These are phyloP conservation scores for Cladosporium colombiae DNA, from an alignment of 2,329 filamentous ascomycete genomes.

Conservation along the genomic window DNA sequence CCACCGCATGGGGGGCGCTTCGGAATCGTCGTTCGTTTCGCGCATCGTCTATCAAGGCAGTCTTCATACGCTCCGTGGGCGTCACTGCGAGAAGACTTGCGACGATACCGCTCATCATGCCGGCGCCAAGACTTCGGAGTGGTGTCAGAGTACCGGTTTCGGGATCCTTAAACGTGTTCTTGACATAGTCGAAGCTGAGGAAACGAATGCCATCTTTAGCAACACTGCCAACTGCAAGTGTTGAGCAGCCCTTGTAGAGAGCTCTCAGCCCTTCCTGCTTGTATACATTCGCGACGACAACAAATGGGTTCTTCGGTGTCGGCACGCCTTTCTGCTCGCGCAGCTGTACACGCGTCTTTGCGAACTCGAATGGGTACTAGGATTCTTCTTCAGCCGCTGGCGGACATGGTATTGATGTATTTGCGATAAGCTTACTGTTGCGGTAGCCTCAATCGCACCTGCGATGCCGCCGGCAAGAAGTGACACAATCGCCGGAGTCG, in stretches of 20 bases:
- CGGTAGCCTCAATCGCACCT: constrained; percentile 38
- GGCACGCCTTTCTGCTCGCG: constrained; percentile 45
- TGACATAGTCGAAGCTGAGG: constrained; percentile 66
- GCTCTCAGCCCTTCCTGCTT: constrained; percentile 58
- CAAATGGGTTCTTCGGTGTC: constrained; percentile 58
- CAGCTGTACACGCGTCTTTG: constrained; percentile 66
- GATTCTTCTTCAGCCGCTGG: background rate
- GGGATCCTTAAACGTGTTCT: constrained; percentile 56
- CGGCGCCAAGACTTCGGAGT: constrained; percentile 59
- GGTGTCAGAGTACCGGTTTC: constrained; percentile 60
- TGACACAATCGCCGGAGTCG: constrained; percentile 38
- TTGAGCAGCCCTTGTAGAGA: constrained; percentile 64
- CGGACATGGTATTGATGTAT: background rate
- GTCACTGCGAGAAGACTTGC: constrained; percentile 67
- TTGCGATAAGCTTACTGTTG: constrained; percentile 28
- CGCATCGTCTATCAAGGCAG: constrained; percentile 65
- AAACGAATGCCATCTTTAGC: constrained; percentile 68
- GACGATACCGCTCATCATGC: constrained; percentile 64
- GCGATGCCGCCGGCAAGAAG: constrained; percentile 40
- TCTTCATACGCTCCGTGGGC: constrained; percentile 69
- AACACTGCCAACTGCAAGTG: constrained; percentile 61
- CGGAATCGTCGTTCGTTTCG: constrained; percentile 51
- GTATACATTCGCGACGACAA: constrained; percentile 57
- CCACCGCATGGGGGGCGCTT: constrained; percentile 54
- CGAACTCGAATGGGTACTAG: constrained; percentile 66